Evolutionary conservation across 805 yeast genomes (phyloP).

Genomic region (Saccharomyces kudriavzevii): DNA sequence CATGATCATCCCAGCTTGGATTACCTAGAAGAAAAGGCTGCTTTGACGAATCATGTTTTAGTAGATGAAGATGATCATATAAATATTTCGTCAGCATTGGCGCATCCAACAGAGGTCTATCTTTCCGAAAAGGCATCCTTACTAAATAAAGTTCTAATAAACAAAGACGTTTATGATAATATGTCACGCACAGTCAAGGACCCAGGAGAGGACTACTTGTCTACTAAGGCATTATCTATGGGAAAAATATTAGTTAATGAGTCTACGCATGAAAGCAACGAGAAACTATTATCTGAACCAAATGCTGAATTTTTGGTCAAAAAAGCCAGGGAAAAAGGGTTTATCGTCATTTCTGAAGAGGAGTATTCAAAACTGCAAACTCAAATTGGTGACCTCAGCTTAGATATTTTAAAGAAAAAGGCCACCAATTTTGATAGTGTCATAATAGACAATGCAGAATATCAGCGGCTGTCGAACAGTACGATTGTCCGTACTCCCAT

Average conservation of each 20-base stretch:
- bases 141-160: not conserved
- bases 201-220: not conserved
- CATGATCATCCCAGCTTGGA: not conserved
- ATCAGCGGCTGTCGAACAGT: not conserved
- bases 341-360: not conserved
- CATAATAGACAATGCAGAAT: not conserved
- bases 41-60: too few species aligned
- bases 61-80: too few species aligned
- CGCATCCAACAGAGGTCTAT: not conserved
- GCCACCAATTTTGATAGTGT: not conserved
- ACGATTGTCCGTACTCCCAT: constrained; percentile 1
- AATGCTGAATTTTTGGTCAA: not conserved
- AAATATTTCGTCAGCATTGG: not conserved
- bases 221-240: too few species aligned
- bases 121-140: not conserved
- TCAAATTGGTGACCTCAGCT: constrained; percentile 1
- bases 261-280: too few species aligned
- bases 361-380: constrained; percentile 2
- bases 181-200: not conserved
- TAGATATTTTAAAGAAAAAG: not conserved
- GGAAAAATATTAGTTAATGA: too few species aligned
- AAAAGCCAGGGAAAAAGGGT: constrained; percentile 1
- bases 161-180: not conserved
- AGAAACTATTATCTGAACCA: too few species aligned
- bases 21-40: not conserved